Conservation (phyloP, 169 alveolate species). For the Eimeria nieschulzi region DNA sequence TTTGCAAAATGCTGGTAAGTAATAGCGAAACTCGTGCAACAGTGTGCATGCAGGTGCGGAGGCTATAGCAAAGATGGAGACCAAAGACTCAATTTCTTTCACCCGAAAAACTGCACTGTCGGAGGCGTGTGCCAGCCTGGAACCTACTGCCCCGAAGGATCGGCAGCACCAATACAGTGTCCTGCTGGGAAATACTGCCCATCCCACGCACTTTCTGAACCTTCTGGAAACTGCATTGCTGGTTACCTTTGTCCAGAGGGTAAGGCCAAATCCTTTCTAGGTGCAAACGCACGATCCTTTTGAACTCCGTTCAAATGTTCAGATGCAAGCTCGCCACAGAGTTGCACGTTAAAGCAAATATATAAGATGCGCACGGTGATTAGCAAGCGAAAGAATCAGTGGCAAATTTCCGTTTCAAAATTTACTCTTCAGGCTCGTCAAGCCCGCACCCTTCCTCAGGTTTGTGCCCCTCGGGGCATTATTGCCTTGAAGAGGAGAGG, state of each 20-base stretch:
- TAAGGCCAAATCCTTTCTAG: background rate
- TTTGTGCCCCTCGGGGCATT: constrained; percentile 49
- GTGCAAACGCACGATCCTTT: background rate
- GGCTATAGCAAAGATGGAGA: constrained; percentile 11
- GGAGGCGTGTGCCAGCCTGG: constrained; percentile 76
- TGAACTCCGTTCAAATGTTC: background rate
- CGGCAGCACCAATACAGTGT: constrained; percentile 62
- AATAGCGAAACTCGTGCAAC: too few relatives aligned
- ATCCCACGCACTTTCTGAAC: constrained; percentile 23
- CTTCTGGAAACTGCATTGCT: constrained; percentile 50
- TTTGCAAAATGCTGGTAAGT: too few relatives aligned
- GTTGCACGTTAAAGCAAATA: too few relatives aligned
- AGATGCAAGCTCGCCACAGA: too few relatives aligned
- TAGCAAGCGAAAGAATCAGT: too few relatives aligned
- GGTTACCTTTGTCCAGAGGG: constrained; percentile 69
- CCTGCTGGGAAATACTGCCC: constrained; percentile 69
- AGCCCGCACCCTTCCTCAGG: constrained; percentile 45
- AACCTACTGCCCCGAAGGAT: constrained; percentile 82
- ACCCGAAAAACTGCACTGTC: constrained; percentile 49
- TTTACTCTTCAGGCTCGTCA: constrained; percentile 27
- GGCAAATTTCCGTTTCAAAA: too few relatives aligned
- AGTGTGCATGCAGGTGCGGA: constrained; percentile 37
- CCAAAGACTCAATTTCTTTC: constrained; percentile 18
- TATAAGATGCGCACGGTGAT: too few relatives aligned
- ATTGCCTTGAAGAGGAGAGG: constrained; percentile 15